Base-by-base conservation (phyloP, 1,139 yeast genomes). In the Taphrina deformans region DNA sequence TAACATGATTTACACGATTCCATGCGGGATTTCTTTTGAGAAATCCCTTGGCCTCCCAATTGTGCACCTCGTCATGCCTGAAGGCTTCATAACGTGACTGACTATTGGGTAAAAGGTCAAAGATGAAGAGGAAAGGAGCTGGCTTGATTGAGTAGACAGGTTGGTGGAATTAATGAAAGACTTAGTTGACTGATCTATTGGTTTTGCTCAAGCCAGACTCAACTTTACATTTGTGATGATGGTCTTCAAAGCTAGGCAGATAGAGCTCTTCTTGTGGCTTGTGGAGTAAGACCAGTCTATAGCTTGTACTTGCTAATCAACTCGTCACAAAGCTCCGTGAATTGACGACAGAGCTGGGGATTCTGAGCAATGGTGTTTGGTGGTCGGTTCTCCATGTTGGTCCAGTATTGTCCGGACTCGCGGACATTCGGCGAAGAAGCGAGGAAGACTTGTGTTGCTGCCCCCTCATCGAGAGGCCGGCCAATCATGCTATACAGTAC, bases 401-500 rank as follows among this genome's bases (percentile, higher is more conserved):
- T 31, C 63, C 63, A 59, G 40, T 59, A 59, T 44, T 38, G 35
- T 33, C 56, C 56, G 5, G 63, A 31, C n/a, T 48, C 29, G 7
- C 29, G 21, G 18, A 23, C 41, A 6, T 48, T 56, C 2, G 56
- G 63, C 3, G 63, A 55, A 7, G 63, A 59, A 26, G 63, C 63
- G 4, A 59, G 40, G 33, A 38, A 59, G 40, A 52, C 55, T 44
- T 59, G 63, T 14, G 63, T 59, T 16, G 63, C 63, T 2, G 63
- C 63, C 9, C 63, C 63, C 23, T 87, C 68, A 73, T 71, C 29
- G 75, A 77, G 27, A 79, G 82, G 69, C 85, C 79, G 74, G 78
- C 89, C 72, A 89, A 91, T 69, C 89, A 86, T 67, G 88, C 86
- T 55, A 80, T 86, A 16, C 87, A 86, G 77, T 83, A 85, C 69